Conservation (phyloP, 2,329 filamentous ascomycete genomes). For the Trichoderma oligosporum region DNA sequence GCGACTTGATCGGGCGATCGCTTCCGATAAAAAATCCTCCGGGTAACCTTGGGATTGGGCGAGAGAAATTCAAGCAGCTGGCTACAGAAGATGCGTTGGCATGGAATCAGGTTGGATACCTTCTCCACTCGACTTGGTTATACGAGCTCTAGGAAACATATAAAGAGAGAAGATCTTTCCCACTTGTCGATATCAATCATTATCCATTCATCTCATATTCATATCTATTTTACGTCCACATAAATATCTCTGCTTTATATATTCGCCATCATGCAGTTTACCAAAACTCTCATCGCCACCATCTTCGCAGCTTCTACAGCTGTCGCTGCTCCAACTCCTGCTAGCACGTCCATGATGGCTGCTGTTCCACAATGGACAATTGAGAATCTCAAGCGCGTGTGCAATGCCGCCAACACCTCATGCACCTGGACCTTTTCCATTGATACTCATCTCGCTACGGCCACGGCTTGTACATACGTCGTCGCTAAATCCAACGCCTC, state of each 20-base stretch:
- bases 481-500: conserved; percentile 35
- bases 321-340: conserved; percentile 35
- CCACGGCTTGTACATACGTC: conserved; percentile 38
- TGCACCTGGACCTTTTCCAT: conserved; percentile 46
- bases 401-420: conserved; percentile 36
- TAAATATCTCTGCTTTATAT: neutral
- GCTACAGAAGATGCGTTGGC: neutral
- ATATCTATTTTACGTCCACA: neutral
- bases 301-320: conserved; percentile 36
- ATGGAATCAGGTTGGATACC: neutral
- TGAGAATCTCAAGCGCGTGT: conserved; percentile 38
- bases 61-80: neutral
- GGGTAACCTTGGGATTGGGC: neutral
- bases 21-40: neutral
- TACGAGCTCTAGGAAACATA: neutral
- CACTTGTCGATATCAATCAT: neutral
- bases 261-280: conserved; percentile 42
- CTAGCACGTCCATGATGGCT: conserved; percentile 40
- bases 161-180: neutral
- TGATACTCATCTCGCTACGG: conserved; percentile 34
- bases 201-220: neutral
- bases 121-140: neutral
- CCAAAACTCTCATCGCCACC: conserved; percentile 36
- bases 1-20: conserved; percentile 8
- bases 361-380: conserved; percentile 41